These are phyloP conservation scores for Xylaria sp. DNA, from an alignment of 2,329 filamentous ascomycete genomes.

Conservation along the genomic window DNA sequence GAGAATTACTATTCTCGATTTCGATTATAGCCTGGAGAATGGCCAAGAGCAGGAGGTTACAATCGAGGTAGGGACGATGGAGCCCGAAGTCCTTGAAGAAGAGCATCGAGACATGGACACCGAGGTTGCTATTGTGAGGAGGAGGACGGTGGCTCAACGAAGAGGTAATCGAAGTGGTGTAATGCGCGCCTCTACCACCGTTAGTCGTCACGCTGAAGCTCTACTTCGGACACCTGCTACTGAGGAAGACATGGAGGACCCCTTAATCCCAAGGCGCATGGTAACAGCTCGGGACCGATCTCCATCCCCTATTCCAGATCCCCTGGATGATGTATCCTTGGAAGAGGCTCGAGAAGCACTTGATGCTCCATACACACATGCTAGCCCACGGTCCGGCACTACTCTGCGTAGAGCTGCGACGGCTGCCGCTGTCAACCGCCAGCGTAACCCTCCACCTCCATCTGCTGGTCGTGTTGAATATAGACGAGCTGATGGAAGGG, in stretches of 20 bases:
- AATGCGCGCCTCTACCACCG: constrained; percentile 61
- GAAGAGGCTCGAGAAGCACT: constrained; percentile 69
- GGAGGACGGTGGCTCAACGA: constrained; percentile 75
- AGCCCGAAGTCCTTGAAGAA: constrained; percentile 77
- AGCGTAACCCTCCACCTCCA: constrained; percentile 68
- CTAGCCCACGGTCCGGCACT: constrained; percentile 74
- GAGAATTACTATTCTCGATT: constrained; percentile 77
- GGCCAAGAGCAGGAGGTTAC: constrained; percentile 68
- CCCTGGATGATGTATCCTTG: constrained; percentile 59
- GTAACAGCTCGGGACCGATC: constrained; percentile 48
- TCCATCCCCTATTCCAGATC: constrained; percentile 47
- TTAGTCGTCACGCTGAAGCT: constrained; percentile 45
- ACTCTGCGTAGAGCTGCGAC: constrained; percentile 78
- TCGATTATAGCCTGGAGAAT: constrained; percentile 69
- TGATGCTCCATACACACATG: constrained; percentile 78
- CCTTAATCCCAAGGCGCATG: constrained; percentile 62
- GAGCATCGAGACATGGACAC: constrained; percentile 78
- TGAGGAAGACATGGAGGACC: constrained; percentile 59
- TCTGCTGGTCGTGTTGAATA: constrained; percentile 68
- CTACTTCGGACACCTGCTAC: constrained; percentile 50
- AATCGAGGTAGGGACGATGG: constrained; percentile 78
- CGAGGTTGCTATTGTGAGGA: constrained; percentile 81
- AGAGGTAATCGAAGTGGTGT: constrained; percentile 60
- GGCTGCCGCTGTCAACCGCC: constrained; percentile 78
- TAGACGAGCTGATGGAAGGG: constrained; percentile 73